A percentile compares a stretch with the other conserved stretches of the same genome.
phyloP scores from a whole-genome alignment of 176 grass and related monocot species.

The Oryza officinalis region DNA sequence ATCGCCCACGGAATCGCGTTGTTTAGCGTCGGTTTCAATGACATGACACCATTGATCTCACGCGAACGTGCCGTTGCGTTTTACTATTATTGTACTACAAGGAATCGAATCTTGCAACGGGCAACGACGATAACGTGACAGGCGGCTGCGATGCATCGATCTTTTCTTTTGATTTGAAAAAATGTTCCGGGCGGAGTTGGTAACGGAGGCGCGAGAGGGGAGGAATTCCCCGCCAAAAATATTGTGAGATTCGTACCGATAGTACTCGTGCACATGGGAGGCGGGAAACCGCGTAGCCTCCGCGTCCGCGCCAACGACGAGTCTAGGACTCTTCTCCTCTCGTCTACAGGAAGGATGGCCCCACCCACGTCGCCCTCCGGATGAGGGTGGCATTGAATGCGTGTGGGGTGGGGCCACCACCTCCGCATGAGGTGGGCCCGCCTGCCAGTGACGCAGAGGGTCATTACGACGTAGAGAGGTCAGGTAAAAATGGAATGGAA shows the following conservation, averaged over 20 bases:
- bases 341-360: neutral
- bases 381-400: neutral
- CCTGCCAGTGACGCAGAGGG: neutral
- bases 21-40: neutral
- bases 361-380: neutral
- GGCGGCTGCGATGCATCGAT: neutral
- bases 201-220: neutral
- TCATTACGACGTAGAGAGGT: neutral
- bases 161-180: neutral
- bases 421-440: neutral
- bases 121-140: neutral
- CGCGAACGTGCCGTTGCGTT: neutral
- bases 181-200: neutral
- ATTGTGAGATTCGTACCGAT: neutral
- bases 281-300: conserved; percentile 18
- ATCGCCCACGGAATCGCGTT: neutral
- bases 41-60: neutral
- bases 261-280: too few relatives aligned
- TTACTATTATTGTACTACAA: too few relatives aligned
- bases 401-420: too few relatives aligned
- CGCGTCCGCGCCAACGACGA: neutral
- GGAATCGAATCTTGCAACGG: neutral
- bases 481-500: neutral
- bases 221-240: conserved; percentile 14
- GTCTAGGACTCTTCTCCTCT: too few relatives aligned